These are phyloP conservation scores for Mycena rosella DNA, from an alignment of 768 basidiomycete species.

Conservation along the genomic window DNA sequence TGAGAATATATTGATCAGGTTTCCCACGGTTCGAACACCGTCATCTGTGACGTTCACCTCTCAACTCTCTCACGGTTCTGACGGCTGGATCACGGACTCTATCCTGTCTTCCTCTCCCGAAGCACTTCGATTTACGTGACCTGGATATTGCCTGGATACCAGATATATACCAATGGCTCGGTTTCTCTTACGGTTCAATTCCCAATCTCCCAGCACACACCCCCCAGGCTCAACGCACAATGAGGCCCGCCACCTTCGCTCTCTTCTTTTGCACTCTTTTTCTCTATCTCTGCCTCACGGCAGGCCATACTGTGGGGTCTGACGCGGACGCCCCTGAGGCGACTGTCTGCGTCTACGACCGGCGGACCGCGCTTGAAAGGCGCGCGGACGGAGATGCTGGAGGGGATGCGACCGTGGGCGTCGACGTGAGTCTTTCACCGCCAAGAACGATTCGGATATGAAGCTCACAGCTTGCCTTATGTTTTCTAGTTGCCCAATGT, in stretches of 20 bases:
- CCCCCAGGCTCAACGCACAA: too few relatives aligned
- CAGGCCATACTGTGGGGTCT: conserved; percentile 12
- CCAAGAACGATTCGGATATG: not conserved
- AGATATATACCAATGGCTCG: not conserved
- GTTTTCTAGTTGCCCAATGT: conserved; percentile 30
- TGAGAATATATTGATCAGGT: too few relatives aligned
- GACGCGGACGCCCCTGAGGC: conserved; percentile 21
- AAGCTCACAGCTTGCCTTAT: not conserved
- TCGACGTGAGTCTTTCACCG: conserved; percentile 12
- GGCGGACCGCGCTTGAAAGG: conserved; percentile 24
- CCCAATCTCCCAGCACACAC: not conserved
- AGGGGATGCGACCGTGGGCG: conserved; percentile 27
- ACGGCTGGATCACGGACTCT: not conserved
- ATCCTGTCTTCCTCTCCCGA: too few relatives aligned
- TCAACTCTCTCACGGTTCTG: too few relatives aligned
- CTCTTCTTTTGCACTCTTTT: conserved; percentile 27
- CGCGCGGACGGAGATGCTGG: conserved; percentile 30
- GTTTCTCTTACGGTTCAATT: conserved; percentile 1
- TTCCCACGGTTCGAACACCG: too few relatives aligned
- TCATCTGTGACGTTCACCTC: conserved; percentile 13
- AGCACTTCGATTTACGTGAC: conserved; percentile 10
- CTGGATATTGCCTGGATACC: conserved; percentile 6
- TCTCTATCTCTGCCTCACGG: conserved; percentile 4
- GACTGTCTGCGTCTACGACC: conserved; percentile 33
- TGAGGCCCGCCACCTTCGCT: conserved; percentile 23